A percentile compares a stretch with the other conserved stretches of the same genome.
Evolutionary conservation across 495 filamentous ascomycete genomes (phyloP).

Genomic region (Hypoxylon trugodes): DNA sequence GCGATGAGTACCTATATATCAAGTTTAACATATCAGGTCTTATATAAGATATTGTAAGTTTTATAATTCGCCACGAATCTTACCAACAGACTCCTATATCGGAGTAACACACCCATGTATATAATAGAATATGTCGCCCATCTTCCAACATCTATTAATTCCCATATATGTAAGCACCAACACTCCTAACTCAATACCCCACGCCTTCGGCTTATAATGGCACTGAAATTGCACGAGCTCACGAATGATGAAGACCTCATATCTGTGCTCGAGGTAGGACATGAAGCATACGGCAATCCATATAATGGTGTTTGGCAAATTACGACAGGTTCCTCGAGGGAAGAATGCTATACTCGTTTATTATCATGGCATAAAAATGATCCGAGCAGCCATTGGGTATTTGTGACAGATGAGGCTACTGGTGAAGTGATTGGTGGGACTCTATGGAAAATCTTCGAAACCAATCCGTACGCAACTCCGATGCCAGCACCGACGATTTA

Average conservation of each 20-base stretch:
- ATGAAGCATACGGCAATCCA: conserved; percentile 36
- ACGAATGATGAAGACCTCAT: conserved; percentile 39
- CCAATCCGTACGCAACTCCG: conserved; percentile 40
- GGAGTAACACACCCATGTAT: too few relatives aligned
- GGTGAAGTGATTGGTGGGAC: conserved; percentile 46
- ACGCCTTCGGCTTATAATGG: too few relatives aligned
- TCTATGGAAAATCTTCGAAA: conserved; percentile 44
- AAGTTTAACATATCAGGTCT: too few relatives aligned
- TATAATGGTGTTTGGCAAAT: conserved; percentile 40
- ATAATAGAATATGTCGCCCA: too few relatives aligned
- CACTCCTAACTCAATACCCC: not conserved
- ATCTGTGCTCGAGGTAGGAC: conserved; percentile 14
- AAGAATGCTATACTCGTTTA: conserved; percentile 36
- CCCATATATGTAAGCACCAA: too few relatives aligned
- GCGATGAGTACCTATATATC: too few relatives aligned
- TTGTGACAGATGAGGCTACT: conserved; percentile 47
- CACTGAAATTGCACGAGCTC: conserved; percentile 41
- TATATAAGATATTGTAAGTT: too few relatives aligned
- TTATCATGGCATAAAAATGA: conserved; percentile 33
- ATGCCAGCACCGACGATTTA: conserved; percentile 32
- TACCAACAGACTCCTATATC: too few relatives aligned
- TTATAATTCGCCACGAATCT: too few relatives aligned
- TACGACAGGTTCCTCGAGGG: conserved; percentile 29
- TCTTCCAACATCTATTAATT: too few relatives aligned
- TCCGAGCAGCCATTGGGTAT: conserved; percentile 40